Evolutionary conservation across 192 early-diverging fungal genomes (phyloP).

Genomic region (Radiomyces spectabilis): DNA sequence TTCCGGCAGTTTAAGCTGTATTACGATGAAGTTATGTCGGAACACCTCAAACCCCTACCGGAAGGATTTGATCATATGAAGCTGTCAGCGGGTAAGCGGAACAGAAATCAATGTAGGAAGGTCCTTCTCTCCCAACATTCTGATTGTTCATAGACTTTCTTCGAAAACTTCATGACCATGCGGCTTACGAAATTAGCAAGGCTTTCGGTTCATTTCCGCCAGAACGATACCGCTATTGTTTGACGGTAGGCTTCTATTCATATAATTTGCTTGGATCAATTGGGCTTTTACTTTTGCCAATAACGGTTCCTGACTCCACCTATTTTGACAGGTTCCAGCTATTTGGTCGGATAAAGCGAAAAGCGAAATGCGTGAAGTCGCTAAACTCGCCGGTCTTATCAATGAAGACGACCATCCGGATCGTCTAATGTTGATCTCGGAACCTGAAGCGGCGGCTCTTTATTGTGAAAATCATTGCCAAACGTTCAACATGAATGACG

Average conservation of each 20-base stretch:
- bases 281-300: background rate
- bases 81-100: slow-evolving; percentile 26
- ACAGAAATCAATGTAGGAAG: background rate
- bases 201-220: slow-evolving; percentile 17
- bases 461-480: slow-evolving; percentile 47
- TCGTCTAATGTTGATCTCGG: slow-evolving; percentile 38
- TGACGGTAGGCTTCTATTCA: slow-evolving; percentile 10
- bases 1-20: slow-evolving; percentile 40
- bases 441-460: slow-evolving; percentile 46
- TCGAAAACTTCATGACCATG: slow-evolving; percentile 27
- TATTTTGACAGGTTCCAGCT: slow-evolving; percentile 28
- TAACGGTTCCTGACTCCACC: background rate
- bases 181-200: slow-evolving; percentile 27
- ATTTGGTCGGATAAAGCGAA: slow-evolving; percentile 46
- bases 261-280: background rate
- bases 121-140: background rate
- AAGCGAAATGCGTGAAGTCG: slow-evolving; percentile 42
- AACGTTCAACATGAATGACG: slow-evolving; percentile 38
- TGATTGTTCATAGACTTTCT: slow-evolving; percentile 24
- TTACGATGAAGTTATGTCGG: slow-evolving; percentile 29
- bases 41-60: slow-evolving; percentile 30
- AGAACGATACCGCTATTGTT: slow-evolving; percentile 19
- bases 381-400: slow-evolving; percentile 39
- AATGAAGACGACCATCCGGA: slow-evolving; percentile 28
- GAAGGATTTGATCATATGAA: slow-evolving; percentile 25